Conservation (phyloP, 805 yeast species). For the Candida loeiensis region DNA sequence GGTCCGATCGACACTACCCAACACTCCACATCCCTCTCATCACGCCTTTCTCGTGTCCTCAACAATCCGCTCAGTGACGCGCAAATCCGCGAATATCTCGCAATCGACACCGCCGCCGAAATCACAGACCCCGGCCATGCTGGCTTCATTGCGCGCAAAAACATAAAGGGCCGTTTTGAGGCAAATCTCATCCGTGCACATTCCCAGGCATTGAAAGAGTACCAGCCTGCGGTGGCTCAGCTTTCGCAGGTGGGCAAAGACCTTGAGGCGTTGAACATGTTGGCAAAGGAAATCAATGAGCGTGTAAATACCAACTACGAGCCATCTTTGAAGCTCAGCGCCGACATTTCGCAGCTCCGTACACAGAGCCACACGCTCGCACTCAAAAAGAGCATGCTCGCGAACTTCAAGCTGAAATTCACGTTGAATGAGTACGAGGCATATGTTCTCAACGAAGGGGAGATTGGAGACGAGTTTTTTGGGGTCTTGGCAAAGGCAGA, state of each 20-base stretch:
- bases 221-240: conserved; percentile 27
- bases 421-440: conserved; percentile 71
- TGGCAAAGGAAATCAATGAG: conserved; percentile 34
- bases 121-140: conserved; percentile 46
- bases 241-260: conserved; percentile 20
- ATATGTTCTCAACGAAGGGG: conserved; percentile 48
- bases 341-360: conserved; percentile 24
- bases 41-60: conserved; percentile 49
- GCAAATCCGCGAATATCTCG: conserved; percentile 30
- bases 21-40: conserved; percentile 22
- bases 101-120: conserved; percentile 28
- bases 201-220: conserved; percentile 30
- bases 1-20: conserved; percentile 8
- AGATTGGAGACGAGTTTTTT: conserved; percentile 55
- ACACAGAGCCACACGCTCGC: conserved; percentile 29
- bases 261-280: conserved; percentile 18
- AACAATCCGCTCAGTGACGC: conserved; percentile 39
- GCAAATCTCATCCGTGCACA: conserved; percentile 57
- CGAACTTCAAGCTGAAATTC: conserved; percentile 56
- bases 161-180: conserved; percentile 58
- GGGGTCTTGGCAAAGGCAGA: conserved; percentile 57
- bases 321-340: conserved; percentile 21
- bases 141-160: conserved; percentile 61
- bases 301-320: conserved; percentile 30
- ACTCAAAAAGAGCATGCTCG: conserved; percentile 51